phyloP scores from a whole-genome alignment of 176 grass and related monocot genomes.

The Coix lacrymajobi region DNA sequence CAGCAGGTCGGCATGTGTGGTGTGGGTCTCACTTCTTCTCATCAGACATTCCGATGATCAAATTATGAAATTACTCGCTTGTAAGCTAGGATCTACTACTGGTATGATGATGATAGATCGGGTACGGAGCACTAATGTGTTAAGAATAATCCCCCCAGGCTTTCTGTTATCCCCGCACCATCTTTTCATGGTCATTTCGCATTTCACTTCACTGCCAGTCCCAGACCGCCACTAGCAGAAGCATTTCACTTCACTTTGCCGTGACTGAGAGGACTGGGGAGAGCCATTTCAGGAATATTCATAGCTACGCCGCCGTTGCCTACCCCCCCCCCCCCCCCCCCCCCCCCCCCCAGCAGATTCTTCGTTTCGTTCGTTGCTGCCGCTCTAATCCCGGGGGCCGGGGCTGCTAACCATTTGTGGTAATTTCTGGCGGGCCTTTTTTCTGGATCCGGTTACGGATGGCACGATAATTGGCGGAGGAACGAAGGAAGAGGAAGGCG shows the following conservation, averaged over 20 bases:
- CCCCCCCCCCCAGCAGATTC: slow-evolving; percentile 24
- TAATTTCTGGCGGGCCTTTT: neutral
- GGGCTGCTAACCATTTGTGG: slow-evolving; percentile 14
- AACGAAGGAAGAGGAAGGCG: slow-evolving; percentile 32
- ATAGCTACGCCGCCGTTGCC: neutral
- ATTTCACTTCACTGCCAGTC: neutral
- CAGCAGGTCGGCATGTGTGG: slow-evolving; percentile 23
- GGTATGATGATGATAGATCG: neutral
- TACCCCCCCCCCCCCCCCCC: too few relatives aligned
- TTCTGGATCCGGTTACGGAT: slow-evolving; percentile 35
- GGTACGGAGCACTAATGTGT: neutral
- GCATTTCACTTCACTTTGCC: neutral
- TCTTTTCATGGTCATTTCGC: neutral
- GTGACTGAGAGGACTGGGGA: neutral
- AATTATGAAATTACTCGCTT: neutral
- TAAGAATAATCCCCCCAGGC: neutral
- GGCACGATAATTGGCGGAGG: neutral
- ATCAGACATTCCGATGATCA: slow-evolving; percentile 19
- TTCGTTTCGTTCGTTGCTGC: neutral
- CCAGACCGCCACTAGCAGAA: neutral
- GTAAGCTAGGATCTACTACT: neutral
- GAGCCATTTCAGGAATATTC: slow-evolving; percentile 46
- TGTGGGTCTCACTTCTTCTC: slow-evolving; percentile 4
- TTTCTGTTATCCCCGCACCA: neutral
- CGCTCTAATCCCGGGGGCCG: neutral